phyloP scores from a whole-genome alignment of 768 basidiomycete genomes.

The Kwoniella heveanensis region DNA sequence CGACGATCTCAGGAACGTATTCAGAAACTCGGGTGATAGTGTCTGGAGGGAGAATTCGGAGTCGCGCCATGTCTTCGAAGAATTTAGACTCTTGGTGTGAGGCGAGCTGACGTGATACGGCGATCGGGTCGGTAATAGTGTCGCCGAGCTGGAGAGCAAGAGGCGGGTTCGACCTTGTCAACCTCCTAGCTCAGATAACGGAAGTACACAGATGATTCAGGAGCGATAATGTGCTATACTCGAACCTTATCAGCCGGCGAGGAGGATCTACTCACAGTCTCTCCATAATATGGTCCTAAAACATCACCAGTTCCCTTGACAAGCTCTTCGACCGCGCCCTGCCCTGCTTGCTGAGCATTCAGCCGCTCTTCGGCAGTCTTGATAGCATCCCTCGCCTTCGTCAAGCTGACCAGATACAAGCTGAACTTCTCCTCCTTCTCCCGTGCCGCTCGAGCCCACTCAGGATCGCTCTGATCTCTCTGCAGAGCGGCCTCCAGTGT shows the following conservation, averaged over 20 bases:
- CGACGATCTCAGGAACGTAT: conserved; percentile 91
- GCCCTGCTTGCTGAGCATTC: conserved; percentile 52
- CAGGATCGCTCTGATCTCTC: conserved; percentile 60
- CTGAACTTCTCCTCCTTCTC: conserved; percentile 87
- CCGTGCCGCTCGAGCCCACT: conserved; percentile 72
- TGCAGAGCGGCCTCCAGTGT: conserved; percentile 65
- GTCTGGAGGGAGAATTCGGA: conserved; percentile 83
- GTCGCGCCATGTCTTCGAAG: conserved; percentile 87
- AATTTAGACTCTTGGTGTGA: conserved; percentile 87
- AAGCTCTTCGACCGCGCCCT: conserved; percentile 55
- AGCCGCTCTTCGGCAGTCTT: conserved; percentile 60
- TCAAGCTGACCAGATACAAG: conserved; percentile 79
- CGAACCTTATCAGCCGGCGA: too few species aligned
- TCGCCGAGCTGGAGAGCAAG: conserved; percentile 75
- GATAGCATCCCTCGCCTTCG: conserved; percentile 64
- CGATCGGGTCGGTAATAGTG: conserved; percentile 76
- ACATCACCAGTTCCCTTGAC: conserved; percentile 78
- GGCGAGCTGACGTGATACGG: conserved; percentile 77
- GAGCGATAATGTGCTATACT: too few species aligned
- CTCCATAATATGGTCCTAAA: conserved; percentile 60
- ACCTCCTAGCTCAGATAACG: too few species aligned
- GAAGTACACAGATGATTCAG: too few species aligned
- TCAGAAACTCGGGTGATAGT: conserved; percentile 93
- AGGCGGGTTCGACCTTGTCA: too few species aligned
- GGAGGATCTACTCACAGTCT: conserved; percentile 37